Base-by-base conservation (phyloP, 495 filamentous ascomycete species). In the Diplogelasinospora grovesii region DNA sequence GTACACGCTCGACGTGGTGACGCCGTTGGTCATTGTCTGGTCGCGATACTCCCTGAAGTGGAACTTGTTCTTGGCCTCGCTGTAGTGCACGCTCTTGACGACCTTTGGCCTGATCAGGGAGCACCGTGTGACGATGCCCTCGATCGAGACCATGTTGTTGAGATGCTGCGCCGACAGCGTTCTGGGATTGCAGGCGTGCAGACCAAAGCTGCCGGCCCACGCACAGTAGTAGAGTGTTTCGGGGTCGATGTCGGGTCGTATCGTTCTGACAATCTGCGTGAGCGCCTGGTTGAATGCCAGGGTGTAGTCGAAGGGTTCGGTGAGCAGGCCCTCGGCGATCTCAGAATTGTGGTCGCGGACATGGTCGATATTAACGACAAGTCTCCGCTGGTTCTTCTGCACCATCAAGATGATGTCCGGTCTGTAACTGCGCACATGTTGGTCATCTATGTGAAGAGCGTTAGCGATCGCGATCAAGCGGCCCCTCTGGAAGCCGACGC, bases 121-220 rank as follows among this genome's bases (percentile, higher is more conserved):
- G 59, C 86, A 93, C 65, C 90, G 85, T 15, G 92, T 97, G 21
- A 97, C 92, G 60, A 99, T 99, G 23, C 92, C 92, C 63, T 99
- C 92, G 47, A 99, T 77, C 2, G 89, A 95, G 13, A 99, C 82
- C 85, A 96, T 95, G 48, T 80, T 86, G 61, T 97, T 97, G 39
- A 99, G 73, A 54, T 90, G 87, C 22, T 73, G 71, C 1, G 89
- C 95, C 28, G 86, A 83, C 14, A 99, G 63, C 4, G 92, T 97
- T 52, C 92, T 78, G 34, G 92, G 92, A 57, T 96, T 99, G 75
- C 88, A 94, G 28, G 89, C 76, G 56, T 83, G 89, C 57, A 95
- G 86, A 40, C 92, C 92, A 55, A 99, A 98, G 50, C 86, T 92
- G 45, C 92, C 92, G 38, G 88, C 77, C 62, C 86, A 95, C 18